Evolutionary conservation across 2,329 filamentous ascomycete genomes (phyloP).

Genomic region (Intubia oerlemansii): DNA sequence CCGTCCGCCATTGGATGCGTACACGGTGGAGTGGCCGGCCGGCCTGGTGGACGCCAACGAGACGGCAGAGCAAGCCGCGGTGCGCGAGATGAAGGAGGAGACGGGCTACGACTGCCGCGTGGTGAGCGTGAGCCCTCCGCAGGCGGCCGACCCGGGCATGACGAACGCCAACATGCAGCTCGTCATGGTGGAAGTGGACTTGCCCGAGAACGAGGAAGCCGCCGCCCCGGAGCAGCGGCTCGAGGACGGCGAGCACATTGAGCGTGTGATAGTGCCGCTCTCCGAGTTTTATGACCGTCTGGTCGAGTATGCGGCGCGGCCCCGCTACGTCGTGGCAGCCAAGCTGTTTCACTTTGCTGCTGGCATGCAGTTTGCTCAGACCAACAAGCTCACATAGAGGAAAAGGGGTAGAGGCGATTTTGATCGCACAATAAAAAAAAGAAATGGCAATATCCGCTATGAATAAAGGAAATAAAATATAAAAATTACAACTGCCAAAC

Average conservation of each 20-base stretch:
- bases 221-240: conserved; percentile 29
- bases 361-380: conserved; percentile 27
- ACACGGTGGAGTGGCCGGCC: conserved; percentile 32
- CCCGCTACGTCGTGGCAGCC: conserved; percentile 30
- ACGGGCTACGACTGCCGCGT: conserved; percentile 32
- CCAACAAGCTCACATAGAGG: conserved; percentile 11
- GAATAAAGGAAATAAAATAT: neutral
- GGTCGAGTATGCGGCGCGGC: conserved; percentile 21
- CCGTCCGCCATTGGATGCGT: conserved; percentile 20
- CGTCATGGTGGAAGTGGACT: conserved; percentile 34
- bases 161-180: conserved; percentile 39
- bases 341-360: conserved; percentile 40
- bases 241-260: conserved; percentile 39
- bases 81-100: conserved; percentile 32
- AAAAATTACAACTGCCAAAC: conserved; percentile 59
- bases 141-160: conserved; percentile 35
- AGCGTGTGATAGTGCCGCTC: conserved; percentile 35
- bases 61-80: conserved; percentile 27
- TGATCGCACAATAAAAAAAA: neutral
- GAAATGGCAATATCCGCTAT: too few species aligned
- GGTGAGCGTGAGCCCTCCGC: conserved; percentile 25
- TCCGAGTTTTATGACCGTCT: conserved; percentile 32
- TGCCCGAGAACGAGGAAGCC: conserved; percentile 21
- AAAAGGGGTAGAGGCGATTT: neutral
- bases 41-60: conserved; percentile 30